Percentiles rank a stretch among this genome's conserved stretches.
Conservation (phyloP, 2,329 filamentous ascomycete species). For the Calonectria pseudoturangicola region DNA sequence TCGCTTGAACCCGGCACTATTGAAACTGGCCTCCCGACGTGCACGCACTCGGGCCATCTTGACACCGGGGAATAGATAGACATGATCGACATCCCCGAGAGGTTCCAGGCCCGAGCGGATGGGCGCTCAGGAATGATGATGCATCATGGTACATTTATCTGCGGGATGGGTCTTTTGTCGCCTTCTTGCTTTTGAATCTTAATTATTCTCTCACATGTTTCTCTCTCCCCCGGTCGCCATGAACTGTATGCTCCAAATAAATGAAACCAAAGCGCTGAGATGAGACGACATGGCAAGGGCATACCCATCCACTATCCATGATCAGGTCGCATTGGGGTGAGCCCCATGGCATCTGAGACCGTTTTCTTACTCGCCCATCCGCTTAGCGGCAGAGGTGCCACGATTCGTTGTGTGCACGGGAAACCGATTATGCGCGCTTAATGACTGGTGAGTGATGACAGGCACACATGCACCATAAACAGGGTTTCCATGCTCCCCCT, state of each 20-base stretch:
- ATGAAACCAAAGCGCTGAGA: slow-evolving; percentile 28
- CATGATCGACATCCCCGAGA: slow-evolving; percentile 17
- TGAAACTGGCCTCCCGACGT: slow-evolving; percentile 5
- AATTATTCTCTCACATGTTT: slow-evolving; percentile 7
- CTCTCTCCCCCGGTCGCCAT: not conserved
- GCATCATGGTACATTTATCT: not conserved
- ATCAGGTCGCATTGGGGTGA: slow-evolving; percentile 15
- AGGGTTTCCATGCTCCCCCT: not conserved
- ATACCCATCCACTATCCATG: slow-evolving; percentile 31
- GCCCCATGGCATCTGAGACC: slow-evolving; percentile 2
- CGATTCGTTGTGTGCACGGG: not conserved
- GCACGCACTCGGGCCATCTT: slow-evolving; percentile 17
- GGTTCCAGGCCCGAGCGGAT: slow-evolving; percentile 16
- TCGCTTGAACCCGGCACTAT: slow-evolving; percentile 15
- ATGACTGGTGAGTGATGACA: slow-evolving; percentile 13
- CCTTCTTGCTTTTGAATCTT: slow-evolving; percentile 2
- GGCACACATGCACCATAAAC: not conserved
- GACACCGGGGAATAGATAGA: slow-evolving; percentile 9
- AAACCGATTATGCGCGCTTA: slow-evolving; percentile 20
- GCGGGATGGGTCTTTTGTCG: not conserved
- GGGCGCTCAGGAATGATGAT: slow-evolving; percentile 20
- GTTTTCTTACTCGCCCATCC: slow-evolving; percentile 21
- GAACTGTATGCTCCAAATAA: slow-evolving; percentile 25
- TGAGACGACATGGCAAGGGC: slow-evolving; percentile 34
- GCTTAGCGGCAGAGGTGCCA: not conserved